phyloP scores from a whole-genome alignment of 2,329 filamentous ascomycete genomes.

The Verticillium zaregamsianum region DNA sequence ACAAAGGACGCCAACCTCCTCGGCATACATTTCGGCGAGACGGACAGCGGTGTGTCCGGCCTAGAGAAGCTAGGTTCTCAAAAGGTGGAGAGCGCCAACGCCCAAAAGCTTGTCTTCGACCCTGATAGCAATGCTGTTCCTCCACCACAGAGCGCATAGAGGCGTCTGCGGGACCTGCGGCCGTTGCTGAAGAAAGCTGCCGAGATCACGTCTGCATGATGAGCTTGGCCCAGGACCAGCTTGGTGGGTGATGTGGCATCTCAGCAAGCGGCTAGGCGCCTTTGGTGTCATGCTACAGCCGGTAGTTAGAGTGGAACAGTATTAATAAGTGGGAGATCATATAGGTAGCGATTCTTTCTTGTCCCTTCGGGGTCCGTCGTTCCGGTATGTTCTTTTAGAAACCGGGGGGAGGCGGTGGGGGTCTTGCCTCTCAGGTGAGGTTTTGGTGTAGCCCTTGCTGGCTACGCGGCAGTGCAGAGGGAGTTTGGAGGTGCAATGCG shows the following conservation, averaged over 20 bases:
- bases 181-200: background rate
- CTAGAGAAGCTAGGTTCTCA: slow-evolving; percentile 32
- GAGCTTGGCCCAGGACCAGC: background rate
- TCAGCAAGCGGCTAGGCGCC: too few species aligned
- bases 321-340: background rate
- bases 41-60: slow-evolving; percentile 38
- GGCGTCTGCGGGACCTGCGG: background rate
- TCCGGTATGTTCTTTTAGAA: background rate
- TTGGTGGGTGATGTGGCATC: too few species aligned
- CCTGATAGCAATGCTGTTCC: slow-evolving; percentile 19
- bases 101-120: slow-evolving; percentile 19
- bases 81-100: slow-evolving; percentile 26
- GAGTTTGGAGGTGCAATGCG: background rate
- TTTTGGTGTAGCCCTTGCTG: too few species aligned
- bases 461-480: background rate
- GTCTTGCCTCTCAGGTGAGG: background rate
- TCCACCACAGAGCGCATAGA: slow-evolving; percentile 24
- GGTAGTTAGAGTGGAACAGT: background rate
- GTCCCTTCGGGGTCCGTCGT: background rate
- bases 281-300: background rate
- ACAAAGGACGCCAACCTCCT: slow-evolving; percentile 30
- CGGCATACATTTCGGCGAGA: slow-evolving; percentile 38
- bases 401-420: background rate
- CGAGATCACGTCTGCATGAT: background rate
- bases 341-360: background rate